Evolutionary conservation across 2,329 filamentous ascomycete species (phyloP), one percentile per base, ranked within the genome.

Genomic region (Tolypocladium sp.): DNA sequence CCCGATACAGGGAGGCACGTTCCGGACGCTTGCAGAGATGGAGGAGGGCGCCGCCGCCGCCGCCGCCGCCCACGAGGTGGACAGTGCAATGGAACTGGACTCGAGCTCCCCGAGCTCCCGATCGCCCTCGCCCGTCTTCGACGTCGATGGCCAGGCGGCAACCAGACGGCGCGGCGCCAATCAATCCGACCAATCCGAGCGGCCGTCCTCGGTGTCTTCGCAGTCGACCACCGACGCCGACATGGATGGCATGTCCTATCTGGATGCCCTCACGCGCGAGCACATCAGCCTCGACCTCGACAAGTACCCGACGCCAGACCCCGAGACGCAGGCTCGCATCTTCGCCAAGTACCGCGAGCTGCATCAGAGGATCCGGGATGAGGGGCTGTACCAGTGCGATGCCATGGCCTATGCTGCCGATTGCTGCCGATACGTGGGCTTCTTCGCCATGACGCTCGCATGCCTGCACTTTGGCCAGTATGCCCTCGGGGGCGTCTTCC

Each of bases 1-100:
- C 5, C 93, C 94, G 0, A 93, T 97, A 57, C 93, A 97, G 73
- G 92, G 92, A 59, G 93, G 93, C 49, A 80, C 81, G 60, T 96
- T 92, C 73, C 82, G 87, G 64, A 74, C 76, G 27, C 67, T 70
- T 20, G 63, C 63, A 54, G 70, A 75, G 33, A 70, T 74, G 9
- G 72, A 76, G 52, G 70, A 74, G 40, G 74, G 73, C 55, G 72
- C 74, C 52, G 64, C 67, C 13, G 56, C 62, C 52, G 58, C 62
- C 22, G 60, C 22, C 15, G 20, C 65, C 10, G 33, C 59, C 17
- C 46, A 62, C 17, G 60, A 65, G 4, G 44, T 54, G 30, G 61
- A 59, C 42, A 64, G 56, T 37, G 54, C 60, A 37, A 64, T 63
- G 55, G 68, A 67, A 4, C 58, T 64, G 13, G 64, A 62, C 27